Evolutionary conservation across 495 filamentous ascomycete genomes (phyloP).

Genomic region (Podospora comata): DNA sequence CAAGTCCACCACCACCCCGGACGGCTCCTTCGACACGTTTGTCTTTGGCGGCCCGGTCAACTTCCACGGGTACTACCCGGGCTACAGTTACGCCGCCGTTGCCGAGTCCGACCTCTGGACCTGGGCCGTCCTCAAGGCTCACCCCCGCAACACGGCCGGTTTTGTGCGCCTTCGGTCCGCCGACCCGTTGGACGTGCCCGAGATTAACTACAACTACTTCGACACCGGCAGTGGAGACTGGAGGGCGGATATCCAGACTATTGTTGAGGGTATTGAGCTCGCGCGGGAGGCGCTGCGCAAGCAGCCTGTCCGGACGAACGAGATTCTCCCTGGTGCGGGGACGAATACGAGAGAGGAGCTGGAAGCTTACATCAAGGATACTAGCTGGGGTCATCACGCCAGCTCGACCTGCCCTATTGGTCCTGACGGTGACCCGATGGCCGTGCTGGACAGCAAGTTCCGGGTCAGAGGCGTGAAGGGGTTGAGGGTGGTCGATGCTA

Average conservation of each 20-base stretch:
- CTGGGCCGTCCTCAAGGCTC: conserved; percentile 53
- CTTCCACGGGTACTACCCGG: conserved; percentile 54
- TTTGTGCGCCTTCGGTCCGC: conserved; percentile 47
- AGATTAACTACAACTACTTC: conserved; percentile 57
- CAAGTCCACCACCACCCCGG: conserved; percentile 40
- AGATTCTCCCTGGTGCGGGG: conserved; percentile 50
- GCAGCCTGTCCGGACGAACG: conserved; percentile 37
- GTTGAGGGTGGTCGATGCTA: conserved; percentile 60
- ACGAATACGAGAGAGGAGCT: conserved; percentile 40
- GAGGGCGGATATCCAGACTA: conserved; percentile 43
- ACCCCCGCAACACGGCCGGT: conserved; percentile 51
- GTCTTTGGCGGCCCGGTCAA: conserved; percentile 52
- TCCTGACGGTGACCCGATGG: conserved; percentile 50
- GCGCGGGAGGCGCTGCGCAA: conserved; percentile 41
- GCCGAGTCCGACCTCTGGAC: conserved; percentile 40
- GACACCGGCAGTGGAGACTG: conserved; percentile 29
- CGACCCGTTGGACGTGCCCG: conserved; percentile 54
- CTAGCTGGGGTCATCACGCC: conserved; percentile 60
- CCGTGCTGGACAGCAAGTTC: conserved; percentile 58
- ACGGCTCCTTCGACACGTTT: conserved; percentile 48
- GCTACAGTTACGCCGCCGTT: conserved; percentile 33
- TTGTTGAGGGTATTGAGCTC: conserved; percentile 48
- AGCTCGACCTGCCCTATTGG: conserved; percentile 59
- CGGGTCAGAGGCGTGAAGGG: conserved; percentile 55
- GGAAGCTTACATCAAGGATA: conserved; percentile 48